Evolutionary conservation across 2,329 filamentous ascomycete genomes (phyloP), one percentile per base, ranked within the genome.

Genomic region (Fusarium bactridioides): DNA sequence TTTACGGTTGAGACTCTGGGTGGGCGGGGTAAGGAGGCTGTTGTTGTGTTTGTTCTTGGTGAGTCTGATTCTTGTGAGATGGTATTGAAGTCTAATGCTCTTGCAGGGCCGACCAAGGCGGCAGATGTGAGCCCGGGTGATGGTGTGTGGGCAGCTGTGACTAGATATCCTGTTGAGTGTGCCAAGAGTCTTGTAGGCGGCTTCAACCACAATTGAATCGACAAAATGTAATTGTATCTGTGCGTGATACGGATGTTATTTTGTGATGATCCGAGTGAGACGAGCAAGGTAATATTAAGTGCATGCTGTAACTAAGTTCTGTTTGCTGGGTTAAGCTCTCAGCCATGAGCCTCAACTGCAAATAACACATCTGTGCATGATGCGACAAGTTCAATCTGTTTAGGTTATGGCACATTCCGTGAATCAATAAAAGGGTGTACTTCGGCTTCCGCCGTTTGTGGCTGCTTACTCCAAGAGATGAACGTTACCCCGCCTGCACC

Each of bases 1-100:
- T 69, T 69, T 25, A 25, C 23, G 1, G 38, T 69, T 2, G 44
- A 51, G 11, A 29, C 58, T 4, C 7, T 69, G 23, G 63, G 63
- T 7, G 63, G 66, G 19, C 33, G 38, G 13, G 63, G 63, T 0
- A 67, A 35, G 9, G 62, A 66, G 33, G 40, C 65, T 45, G 62
- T 66, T 3, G 65, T 48, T 19, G 27, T 67, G 18, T 67, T 67
- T 38, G 56, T 69, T 3, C 58, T 67, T 29, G 62, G 66, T 69
- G 23, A 63, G 63, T 63, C 8, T 25, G 8, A 4, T n/a, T 1
- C 12, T 4, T 6, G 7, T 2, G 23, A 3, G 4, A 10, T 31
- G 12, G 23, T n/a, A 1, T 18, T 6, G 4, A n/a, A 48, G 12
- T 8, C 33, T 37, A 12, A 64, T 37, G 4, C 8, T 19, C 0